Base-by-base conservation (phyloP, 306 rosid genomes). In the Vigna unguiculata region DNA sequence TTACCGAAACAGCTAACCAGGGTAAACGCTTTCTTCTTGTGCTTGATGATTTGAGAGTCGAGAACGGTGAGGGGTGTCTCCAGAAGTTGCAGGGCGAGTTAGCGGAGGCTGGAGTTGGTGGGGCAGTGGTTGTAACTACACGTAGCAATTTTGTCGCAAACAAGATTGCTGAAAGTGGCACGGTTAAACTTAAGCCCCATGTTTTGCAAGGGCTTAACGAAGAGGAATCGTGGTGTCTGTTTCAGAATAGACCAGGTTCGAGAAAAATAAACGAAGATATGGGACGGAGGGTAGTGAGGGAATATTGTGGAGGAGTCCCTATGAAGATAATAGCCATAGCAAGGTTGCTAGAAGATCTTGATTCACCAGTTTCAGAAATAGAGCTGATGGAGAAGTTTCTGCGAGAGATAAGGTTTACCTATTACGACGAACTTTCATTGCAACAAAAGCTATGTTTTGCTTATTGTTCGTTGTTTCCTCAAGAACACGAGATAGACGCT, bases 391-490 rank as follows among this genome's bases (percentile, higher is more conserved):
- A 17, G 58, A 11, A 52, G 28, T 9, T 52, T 52, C 5, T 19
- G 9, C 28, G 10, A 19, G 6, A 52, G 58, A 11, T 52, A 4
- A 52, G 21, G 58, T 52, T 20, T 52, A 52, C 25, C 25, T 52
- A 52, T 52, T 52, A 52, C 14, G 13, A 52, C 58, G 25, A 19
- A 17, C 58, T 52, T 52, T 11, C 25, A 25, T 3, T 10, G 58
- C 58, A 52, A 19, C 58, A 20, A 52, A 17, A 52, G 58, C 13
- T 52, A 9, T 55, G 74, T 0, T 28, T 77, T 41, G 17, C 13
- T 54, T 67, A 66, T 66, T 25, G 46, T 28, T 77, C 68, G 0
- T 24, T 67, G 47, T 66, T 77, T 28, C 75, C 75, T 11, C 25
- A 30, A n/a, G 59, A 66, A 9, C 11, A 41, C 3, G 20, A 38